phyloP scores from a whole-genome alignment of 2,329 filamentous ascomycete genomes.

The Colletotrichum neosansevieriae region DNA sequence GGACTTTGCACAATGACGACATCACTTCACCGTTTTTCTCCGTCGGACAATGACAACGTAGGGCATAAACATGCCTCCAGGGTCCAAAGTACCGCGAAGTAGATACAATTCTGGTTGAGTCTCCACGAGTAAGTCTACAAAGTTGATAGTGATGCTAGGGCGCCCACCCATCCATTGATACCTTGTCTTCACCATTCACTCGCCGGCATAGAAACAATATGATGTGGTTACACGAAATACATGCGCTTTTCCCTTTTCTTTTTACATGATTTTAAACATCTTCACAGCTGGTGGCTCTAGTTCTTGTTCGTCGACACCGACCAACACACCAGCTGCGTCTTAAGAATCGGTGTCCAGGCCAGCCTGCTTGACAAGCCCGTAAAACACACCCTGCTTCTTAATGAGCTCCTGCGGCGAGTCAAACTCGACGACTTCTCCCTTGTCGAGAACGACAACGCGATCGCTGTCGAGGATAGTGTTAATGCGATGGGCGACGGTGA shows the following conservation, averaged over 20 bases:
- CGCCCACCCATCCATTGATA: neutral
- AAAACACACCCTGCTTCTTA: constrained; percentile 82
- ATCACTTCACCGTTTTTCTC: neutral
- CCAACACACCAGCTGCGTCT: constrained; percentile 40
- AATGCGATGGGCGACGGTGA: constrained; percentile 97
- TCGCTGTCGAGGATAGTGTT: constrained; percentile 95
- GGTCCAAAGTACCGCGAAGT: constrained; percentile 19
- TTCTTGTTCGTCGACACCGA: neutral
- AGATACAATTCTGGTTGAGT: constrained; percentile 9
- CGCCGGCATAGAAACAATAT: neutral
- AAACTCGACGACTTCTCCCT: constrained; percentile 91
- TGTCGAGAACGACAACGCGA: constrained; percentile 92
- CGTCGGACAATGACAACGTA: constrained; percentile 2
- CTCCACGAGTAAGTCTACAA: constrained; percentile 33
- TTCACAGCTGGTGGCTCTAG: constrained; percentile 9
- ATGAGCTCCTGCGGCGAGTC: constrained; percentile 86
- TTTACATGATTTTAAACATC: constrained; percentile 5
- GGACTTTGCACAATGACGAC: neutral
- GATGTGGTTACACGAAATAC: constrained; percentile 14
- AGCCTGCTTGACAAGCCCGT: constrained; percentile 91
- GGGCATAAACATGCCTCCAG: neutral
- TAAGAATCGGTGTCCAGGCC: constrained; percentile 70
- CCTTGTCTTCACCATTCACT: neutral
- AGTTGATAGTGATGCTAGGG: neutral
- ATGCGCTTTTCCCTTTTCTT: constrained; percentile 27